These are phyloP conservation scores for Bryum argenteum DNA, from an alignment of 225 moss, liverwort and hornwort genomes.

Conservation along the genomic window DNA sequence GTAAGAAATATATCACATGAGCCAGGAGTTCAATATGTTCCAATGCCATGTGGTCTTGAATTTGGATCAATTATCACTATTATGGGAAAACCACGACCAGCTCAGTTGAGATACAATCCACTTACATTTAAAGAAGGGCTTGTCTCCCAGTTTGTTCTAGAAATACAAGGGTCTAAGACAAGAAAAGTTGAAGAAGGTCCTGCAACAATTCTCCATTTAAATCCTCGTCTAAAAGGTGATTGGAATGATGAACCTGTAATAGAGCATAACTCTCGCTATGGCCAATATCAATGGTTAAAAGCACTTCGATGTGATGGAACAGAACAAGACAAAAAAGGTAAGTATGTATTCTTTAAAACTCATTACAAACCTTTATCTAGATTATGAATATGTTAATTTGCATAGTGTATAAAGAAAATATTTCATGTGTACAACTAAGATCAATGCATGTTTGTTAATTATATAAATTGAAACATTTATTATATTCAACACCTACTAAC, in stretches of 20 bases:
- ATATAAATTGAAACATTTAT: too few species aligned
- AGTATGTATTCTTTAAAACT: neutral
- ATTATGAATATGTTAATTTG: too few species aligned
- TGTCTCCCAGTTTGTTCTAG: constrained; percentile 40
- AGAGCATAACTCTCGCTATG: constrained; percentile 39
- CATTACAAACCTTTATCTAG: too few species aligned
- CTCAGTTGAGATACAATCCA: constrained; percentile 37
- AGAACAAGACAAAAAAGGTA: constrained; percentile 41
- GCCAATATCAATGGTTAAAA: constrained; percentile 39
- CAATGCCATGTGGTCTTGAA: constrained; percentile 48
- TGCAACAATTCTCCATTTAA: constrained; percentile 42
- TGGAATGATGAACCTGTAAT: constrained; percentile 52
- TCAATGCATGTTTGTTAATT: too few species aligned
- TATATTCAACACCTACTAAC: constrained; percentile 38
- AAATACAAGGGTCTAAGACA: constrained; percentile 40
- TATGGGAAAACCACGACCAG: constrained; percentile 28
- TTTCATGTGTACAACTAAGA: too few species aligned
- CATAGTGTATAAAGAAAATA: too few species aligned
- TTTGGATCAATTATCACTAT: constrained; percentile 49
- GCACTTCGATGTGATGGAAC: too few species aligned
- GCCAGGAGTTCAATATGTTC: neutral
- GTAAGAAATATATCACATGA: constrained; percentile 18
- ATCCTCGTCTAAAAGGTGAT: constrained; percentile 45
- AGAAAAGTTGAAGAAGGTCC: constrained; percentile 22
- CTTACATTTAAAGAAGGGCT: constrained; percentile 26